These are phyloP conservation scores for Globisporangium mamillatum DNA, from an alignment of 352 stramenopile species.

Conservation along the genomic window DNA sequence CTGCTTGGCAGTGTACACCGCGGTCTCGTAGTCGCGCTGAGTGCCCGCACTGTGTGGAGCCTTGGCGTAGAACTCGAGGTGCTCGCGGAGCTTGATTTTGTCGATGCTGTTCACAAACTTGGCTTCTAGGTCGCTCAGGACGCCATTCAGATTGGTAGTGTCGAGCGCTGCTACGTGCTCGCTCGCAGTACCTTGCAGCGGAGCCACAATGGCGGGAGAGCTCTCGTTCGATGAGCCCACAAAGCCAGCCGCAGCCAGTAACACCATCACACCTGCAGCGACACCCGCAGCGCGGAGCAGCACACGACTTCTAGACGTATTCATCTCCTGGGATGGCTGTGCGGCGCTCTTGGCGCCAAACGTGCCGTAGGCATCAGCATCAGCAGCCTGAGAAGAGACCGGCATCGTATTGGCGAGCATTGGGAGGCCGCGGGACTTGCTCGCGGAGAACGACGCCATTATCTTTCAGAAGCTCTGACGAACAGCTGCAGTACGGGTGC, in stretches of 20 bases:
- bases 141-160: not conserved
- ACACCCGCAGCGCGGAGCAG: constrained; percentile 1
- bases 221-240: not conserved
- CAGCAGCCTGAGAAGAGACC: not conserved
- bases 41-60: constrained; percentile 45
- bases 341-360: not conserved
- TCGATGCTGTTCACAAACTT: constrained; percentile 11
- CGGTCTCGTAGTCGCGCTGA: constrained; percentile 57
- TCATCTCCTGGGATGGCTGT: not conserved
- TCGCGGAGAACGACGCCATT: not conserved
- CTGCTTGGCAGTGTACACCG: constrained; percentile 49
- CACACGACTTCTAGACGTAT: not conserved
- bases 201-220: not conserved
- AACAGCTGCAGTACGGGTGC: not conserved
- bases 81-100: constrained; percentile 9
- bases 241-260: not conserved
- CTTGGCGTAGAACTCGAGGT: constrained; percentile 15
- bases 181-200: not conserved
- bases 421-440: not conserved
- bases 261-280: constrained; percentile 5
- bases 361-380: constrained; percentile 7
- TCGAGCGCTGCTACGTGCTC: not conserved
- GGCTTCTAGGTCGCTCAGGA: constrained; percentile 10
- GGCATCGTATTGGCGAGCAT: not conserved
- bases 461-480: not conserved